phyloP scores from a whole-genome alignment of 768 basidiomycete species.

The Termitomyces sp. region DNA sequence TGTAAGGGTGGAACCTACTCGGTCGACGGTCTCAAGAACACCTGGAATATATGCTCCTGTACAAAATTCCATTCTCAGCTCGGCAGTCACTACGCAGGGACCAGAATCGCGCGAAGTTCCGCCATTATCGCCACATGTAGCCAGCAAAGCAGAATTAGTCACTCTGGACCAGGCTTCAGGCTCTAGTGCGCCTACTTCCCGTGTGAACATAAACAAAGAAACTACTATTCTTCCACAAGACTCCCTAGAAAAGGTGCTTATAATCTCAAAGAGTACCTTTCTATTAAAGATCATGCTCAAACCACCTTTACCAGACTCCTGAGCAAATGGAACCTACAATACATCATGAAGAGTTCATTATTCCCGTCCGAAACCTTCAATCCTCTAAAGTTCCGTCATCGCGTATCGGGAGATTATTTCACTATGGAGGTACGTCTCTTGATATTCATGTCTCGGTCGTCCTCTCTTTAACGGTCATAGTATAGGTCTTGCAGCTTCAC shows the following conservation, averaged over 20 bases:
- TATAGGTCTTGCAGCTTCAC: constrained; percentile 83
- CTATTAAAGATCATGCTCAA: background rate
- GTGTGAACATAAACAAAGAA: background rate
- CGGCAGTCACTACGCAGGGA: background rate
- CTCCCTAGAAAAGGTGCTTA: background rate
- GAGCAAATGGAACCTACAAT: background rate
- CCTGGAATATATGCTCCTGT: background rate
- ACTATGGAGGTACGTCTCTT: constrained; percentile 74
- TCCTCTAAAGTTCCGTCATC: constrained; percentile 92
- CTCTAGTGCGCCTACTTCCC: no score
- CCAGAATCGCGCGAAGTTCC: background rate
- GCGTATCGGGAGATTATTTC: constrained; percentile 82
- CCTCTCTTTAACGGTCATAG: background rate
- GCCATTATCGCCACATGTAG: no score
- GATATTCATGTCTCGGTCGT: background rate
- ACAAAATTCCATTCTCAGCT: background rate
- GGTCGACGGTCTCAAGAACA: background rate
- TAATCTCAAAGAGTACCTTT: background rate
- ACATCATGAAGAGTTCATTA: constrained; percentile 6
- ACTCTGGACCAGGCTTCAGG: background rate
- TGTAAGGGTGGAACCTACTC: background rate
- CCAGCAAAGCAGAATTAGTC: no score
- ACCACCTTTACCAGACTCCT: background rate
- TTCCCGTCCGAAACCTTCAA: constrained; percentile 46
- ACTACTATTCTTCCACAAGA: background rate